Evolutionary conservation across 2,329 filamentous ascomycete genomes (phyloP).

Genomic region (Mariannaea elegans): DNA sequence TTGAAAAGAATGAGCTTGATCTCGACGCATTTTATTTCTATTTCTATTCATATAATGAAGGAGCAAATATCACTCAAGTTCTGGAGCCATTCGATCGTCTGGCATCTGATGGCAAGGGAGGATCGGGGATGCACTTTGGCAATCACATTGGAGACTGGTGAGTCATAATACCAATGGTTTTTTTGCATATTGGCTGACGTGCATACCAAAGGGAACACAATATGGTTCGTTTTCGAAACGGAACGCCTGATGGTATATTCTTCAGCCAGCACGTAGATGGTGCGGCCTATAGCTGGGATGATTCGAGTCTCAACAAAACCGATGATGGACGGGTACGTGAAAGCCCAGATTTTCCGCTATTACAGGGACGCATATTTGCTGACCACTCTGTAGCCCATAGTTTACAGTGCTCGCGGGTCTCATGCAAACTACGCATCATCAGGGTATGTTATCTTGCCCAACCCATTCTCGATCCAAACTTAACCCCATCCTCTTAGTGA

Average conservation of each 20-base stretch:
- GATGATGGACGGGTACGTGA: conserved; percentile 42
- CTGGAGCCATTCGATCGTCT: conserved; percentile 40
- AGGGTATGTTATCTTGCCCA: conserved; percentile 34
- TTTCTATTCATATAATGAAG: conserved; percentile 47
- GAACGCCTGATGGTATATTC: conserved; percentile 40
- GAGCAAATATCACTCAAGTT: conserved; percentile 44
- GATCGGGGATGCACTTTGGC: conserved; percentile 40
- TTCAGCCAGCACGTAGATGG: conserved; percentile 43
- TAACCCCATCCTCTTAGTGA: conserved; percentile 30
- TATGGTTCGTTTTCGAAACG: conserved; percentile 39
- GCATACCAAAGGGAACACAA: conserved; percentile 34
- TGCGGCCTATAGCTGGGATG: conserved; percentile 40
- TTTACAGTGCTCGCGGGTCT: conserved; percentile 47
- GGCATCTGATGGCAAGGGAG: conserved; percentile 19
- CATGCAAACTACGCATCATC: conserved; percentile 45
- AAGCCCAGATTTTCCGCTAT: no score
- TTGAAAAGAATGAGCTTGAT: conserved; percentile 38
- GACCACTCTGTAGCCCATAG: conserved; percentile 39
- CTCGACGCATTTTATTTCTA: conserved; percentile 48
- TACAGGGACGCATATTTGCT: not conserved
- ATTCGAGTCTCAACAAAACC: conserved; percentile 31
- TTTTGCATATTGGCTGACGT: not conserved
- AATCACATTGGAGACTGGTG: conserved; percentile 44
- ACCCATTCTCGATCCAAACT: not conserved
- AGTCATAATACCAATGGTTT: not conserved